Base-by-base conservation (phyloP, 306 rosid genomes). In the Lagenaria siceraria region DNA sequence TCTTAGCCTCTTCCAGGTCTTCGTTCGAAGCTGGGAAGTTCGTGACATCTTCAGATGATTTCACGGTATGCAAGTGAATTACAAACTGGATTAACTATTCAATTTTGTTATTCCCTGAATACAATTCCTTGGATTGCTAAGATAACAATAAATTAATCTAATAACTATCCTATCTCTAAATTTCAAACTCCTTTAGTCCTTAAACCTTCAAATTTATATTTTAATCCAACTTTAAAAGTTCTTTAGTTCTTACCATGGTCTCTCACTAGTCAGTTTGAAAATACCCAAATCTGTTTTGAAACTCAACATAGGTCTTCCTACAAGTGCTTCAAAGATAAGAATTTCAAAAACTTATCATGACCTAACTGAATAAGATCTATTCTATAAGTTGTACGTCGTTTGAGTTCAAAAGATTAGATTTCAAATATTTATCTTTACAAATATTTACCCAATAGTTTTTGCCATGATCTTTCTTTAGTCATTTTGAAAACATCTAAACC, bases 21-120 rank as follows among this genome's bases (percentile, higher is more conserved):
- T 51, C 70, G 52, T 80, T 82, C 61, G 98, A 90, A n/a, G 82
- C 43, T n/a, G 97, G 93, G 69, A 89, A 88, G 89, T 77, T 96
- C 36, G 98, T 97, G 78, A 92, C 98, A 27, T 69, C 89, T 49
- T 89, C 99, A 15, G 99, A 92, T 83, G 99, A 96, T 89, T 87
- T 78, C 84, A 87, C 99, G 52, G 99, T 95, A 86, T 70, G 90
- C 64, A 58, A 29, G 51, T 33, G 62, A 15, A 22, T 72, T 25
- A 21, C 7, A 51, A 53, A 8, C 27, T 14, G 40, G 79, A 48
- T 49, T n/a, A 6, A 15, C 8, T 33, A 46, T 71, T 71, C 58
- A 71, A 24, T 14, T 46, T 51, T 43, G 1, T 71, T 14, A 46
- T 27, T 51, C 40, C 6, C 38, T 27, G 10, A 48, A 71, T 38